A percentile compares a stretch with the other conserved stretches of the same genome.
phyloP scores from a whole-genome alignment of 768 basidiomycete genomes.

The Suillus spraguei region DNA sequence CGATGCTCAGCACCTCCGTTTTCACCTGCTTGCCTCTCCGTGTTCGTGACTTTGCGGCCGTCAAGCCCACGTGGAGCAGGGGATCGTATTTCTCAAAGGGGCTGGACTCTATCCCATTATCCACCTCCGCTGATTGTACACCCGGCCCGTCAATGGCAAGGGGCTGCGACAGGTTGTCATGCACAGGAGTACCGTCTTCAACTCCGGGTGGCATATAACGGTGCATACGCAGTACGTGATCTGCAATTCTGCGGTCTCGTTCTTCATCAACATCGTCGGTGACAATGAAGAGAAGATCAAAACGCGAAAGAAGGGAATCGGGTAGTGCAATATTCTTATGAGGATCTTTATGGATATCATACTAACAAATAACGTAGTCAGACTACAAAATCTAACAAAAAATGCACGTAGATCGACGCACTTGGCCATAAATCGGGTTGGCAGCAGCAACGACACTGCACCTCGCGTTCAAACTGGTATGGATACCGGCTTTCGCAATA shows the following conservation, averaged over 20 bases:
- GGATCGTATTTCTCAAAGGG: conserved; percentile 98
- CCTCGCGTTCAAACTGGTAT: conserved; percentile 95
- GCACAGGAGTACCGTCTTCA: conserved; percentile 92
- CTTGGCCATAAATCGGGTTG: conserved; percentile 98
- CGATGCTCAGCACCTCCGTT: conserved; percentile 86
- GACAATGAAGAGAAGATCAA: conserved; percentile 96
- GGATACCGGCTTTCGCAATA: conserved; percentile 98
- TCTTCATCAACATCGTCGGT: conserved; percentile 98
- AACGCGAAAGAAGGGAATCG: conserved; percentile 97
- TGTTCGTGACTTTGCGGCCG: conserved; percentile 48
- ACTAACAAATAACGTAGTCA: conserved; percentile 50
- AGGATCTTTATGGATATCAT: conserved; percentile 99
- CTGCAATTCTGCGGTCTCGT: conserved; percentile 91
- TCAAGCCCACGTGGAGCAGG: conserved; percentile 85
- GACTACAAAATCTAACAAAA: conserved; percentile 11
- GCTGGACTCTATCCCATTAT: conserved; percentile 46
- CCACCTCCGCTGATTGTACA: conserved; percentile 39
- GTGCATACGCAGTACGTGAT: conserved; percentile 97
- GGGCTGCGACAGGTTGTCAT: conserved; percentile 86
- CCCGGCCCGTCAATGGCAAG: conserved; percentile 83
- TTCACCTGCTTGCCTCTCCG: conserved; percentile 61
- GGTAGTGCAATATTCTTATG: conserved; percentile 98
- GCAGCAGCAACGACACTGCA: conserved; percentile 98
- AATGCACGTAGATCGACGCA: conserved; percentile 35
- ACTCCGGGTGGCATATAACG: conserved; percentile 95